Base-by-base conservation (phyloP, 1,139 yeast genomes). In the Chernovozyma aurita region DNA sequence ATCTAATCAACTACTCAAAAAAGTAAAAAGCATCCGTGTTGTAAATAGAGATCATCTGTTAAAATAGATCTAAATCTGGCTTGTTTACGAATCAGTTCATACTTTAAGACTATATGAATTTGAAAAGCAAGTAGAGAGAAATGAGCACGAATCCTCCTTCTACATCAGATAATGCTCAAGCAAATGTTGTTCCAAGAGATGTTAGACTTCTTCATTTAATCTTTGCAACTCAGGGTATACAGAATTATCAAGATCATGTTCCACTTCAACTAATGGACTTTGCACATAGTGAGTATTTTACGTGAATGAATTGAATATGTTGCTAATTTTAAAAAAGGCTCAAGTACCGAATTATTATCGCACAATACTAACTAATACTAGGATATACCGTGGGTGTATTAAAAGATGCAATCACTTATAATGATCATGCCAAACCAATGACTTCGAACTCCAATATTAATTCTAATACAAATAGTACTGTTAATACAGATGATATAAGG, bases 221-320 rank as follows among this genome's bases (percentile, higher is more conserved):
- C 37, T 77, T 92, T 51, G 97, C 97, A 13, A 85, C 97, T 0
- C 95, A 92, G 64, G 92, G 95, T 1, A 86, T 92, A 25, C 87
- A 85, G 41, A 80, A 85, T 43, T 92, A 90, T 59, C 95, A 92
- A 55, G 97, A 90, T 54, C 94, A 88, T 43, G 97, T 92, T 3
- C 97, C 97, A 0, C 63, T 92, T 28, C 97, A 90, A 57, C 69
- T 92, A 44, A 86, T 92, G 95, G 97, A 92, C 58, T 92, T 92
- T 66, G 97, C 97, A 12, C 86, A 86, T 58, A 59, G 78, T 63
- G 47, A 47, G 68, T 63, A 36, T 27, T 22, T n/a, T n/a, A 17
- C 18, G 21, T 30, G 4, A 12, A 18, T 16, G 12, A n/a, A n/a
- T n/a, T n/a, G n/a, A n/a, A n/a, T n/a, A n/a, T n/a, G n/a, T n/a